Evolutionary conservation across 1,284 basidiomycete species (phyloP), one percentile per base, ranked within the genome.

Genomic region (Melampsora americana): DNA sequence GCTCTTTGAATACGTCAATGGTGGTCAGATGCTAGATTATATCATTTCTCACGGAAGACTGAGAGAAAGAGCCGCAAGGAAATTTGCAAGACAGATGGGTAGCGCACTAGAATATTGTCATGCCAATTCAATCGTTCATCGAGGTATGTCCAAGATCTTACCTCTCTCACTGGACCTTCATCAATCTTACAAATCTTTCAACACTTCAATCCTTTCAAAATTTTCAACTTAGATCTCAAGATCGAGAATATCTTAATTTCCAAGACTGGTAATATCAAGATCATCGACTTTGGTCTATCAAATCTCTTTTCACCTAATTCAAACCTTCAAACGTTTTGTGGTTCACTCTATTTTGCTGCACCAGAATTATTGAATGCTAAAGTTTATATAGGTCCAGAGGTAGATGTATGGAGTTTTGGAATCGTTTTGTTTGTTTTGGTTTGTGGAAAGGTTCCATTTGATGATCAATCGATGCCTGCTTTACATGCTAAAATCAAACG

Each of bases 241-340:
- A 99, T 99, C 81, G 94, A 99, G 84, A 99, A 97, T 84, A 99
- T 99, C 80, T 90, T 99, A 81, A 98, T 99, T 80, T 97, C 94
- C 1, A 94, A 96, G 80, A 93, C 92, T 0, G 95, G 95, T 16
- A 98, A 98, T 84, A 97, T 98, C 87, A 99, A 99, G 86, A 98
- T 99, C 78, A 99, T 99, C 83, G 95, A 99, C 84, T 99, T 99
- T 84, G 95, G 95, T 61, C 87, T 99, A 12, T 97, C 94, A 35
- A 99, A 99, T 83, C 87, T 99, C n/a, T 98, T 90, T 83, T 90
- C 95, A 79, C 95, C 96, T 1, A 83, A 85, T 28, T 83, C 85
- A 56, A 92, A 95, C 81, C 88, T 99, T 0, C 89, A 90, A 35
- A 99, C 96, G 0, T 99, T 99, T 83, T 99, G 95, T 80, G 95